phyloP scores from a whole-genome alignment of 1,284 basidiomycete species.

The Cryptococcus depauperatus region DNA sequence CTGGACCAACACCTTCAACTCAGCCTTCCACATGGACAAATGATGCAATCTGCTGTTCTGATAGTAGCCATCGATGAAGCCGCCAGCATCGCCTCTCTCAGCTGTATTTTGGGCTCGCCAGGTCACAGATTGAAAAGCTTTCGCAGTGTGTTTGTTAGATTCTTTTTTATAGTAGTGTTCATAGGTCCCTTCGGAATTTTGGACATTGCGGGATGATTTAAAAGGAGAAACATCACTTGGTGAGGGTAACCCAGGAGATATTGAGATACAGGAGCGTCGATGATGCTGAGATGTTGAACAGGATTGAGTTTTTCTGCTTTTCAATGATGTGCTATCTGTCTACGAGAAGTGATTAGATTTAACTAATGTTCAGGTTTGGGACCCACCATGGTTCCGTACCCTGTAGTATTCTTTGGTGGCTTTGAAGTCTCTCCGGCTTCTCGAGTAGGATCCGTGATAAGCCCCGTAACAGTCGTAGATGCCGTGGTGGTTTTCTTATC shows the following conservation, averaged over 20 bases:
- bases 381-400: too few relatives aligned
- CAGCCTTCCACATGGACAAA: slow-evolving; percentile 84
- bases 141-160: slow-evolving; percentile 59
- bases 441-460: too few relatives aligned
- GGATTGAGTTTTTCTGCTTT: too few relatives aligned
- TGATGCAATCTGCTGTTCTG: slow-evolving; percentile 81
- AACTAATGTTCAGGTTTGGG: too few relatives aligned
- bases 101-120: slow-evolving; percentile 87
- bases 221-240: slow-evolving; percentile 9
- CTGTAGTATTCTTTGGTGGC: too few relatives aligned
- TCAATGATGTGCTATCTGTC: too few relatives aligned
- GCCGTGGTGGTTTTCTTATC: slow-evolving; percentile 3
- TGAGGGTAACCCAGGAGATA: slow-evolving; percentile 18
- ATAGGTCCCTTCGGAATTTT: slow-evolving; percentile 24
- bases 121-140: slow-evolving; percentile 65
- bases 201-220: slow-evolving; percentile 46
- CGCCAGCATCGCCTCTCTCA: slow-evolving; percentile 54
- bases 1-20: slow-evolving; percentile 70
- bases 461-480: too few relatives aligned
- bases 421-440: too few relatives aligned
- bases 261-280: slow-evolving; percentile 15
- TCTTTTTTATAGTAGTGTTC: slow-evolving; percentile 49
- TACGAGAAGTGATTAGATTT: too few relatives aligned
- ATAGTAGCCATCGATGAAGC: slow-evolving; percentile 85
- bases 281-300: slow-evolving; percentile 5